A percentile compares a stretch with the other conserved stretches of the same genome.
Conservation (phyloP, 2,329 filamentous ascomycete species). For the Immersiporthe knoxdaviesiana region DNA sequence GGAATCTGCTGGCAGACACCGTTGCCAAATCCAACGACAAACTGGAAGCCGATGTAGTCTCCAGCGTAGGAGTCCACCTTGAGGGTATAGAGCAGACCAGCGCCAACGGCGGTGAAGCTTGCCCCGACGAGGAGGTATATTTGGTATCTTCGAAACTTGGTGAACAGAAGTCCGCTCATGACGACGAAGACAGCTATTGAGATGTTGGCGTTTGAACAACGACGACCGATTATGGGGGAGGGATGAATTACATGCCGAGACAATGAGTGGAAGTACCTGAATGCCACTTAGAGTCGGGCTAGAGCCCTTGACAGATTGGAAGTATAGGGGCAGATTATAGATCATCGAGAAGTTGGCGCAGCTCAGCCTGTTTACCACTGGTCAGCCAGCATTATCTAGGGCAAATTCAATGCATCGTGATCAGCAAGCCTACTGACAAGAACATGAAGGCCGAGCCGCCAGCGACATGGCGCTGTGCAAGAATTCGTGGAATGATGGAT, state of each 20-base stretch:
- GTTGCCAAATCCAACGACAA: too few species aligned
- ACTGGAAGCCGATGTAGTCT: too few species aligned
- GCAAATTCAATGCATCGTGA: neutral
- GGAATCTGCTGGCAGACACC: too few species aligned
- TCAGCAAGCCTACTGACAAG: neutral
- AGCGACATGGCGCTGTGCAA: slow-evolving; percentile 1
- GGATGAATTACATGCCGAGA: slow-evolving; percentile 2
- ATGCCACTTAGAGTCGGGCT: neutral
- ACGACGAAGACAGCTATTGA: neutral
- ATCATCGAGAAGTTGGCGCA: slow-evolving; percentile 2
- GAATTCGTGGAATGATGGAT: neutral
- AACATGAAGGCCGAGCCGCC: slow-evolving; percentile 1
- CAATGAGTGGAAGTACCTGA: neutral
- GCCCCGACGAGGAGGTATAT: neutral
- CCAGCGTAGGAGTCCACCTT: too few species aligned
- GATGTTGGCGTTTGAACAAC: neutral
- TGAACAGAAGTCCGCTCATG: neutral
- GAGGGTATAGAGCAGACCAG: too few species aligned
- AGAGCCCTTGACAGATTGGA: neutral
- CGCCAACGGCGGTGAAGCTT: neutral
- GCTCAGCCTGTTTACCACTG: neutral
- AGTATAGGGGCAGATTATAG: slow-evolving; percentile 14
- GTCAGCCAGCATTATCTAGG: neutral
- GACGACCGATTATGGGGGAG: neutral
- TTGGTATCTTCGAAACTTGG: neutral